A percentile compares a stretch with the other conserved stretches of the same genome.
Conservation (phyloP, 768 basidiomycete species). For the Rhizopogon vulgaris region DNA sequence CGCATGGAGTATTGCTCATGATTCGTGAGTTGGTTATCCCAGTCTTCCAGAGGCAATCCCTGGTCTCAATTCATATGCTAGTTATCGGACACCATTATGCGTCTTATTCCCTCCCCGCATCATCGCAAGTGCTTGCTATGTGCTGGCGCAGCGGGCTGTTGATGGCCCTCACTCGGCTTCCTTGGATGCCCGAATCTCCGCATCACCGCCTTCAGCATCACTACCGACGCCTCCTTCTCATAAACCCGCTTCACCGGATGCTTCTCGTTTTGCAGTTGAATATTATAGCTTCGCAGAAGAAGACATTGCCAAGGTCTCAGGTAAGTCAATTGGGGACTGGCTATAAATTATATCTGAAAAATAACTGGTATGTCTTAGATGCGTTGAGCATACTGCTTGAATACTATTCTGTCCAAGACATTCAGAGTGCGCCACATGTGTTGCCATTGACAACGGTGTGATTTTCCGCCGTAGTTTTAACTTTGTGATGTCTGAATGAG, state of each 20-base stretch:
- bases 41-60: neutral
- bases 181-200: slow-evolving; percentile 68
- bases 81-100: slow-evolving; percentile 77
- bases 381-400: slow-evolving; percentile 61
- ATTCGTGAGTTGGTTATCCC: slow-evolving; percentile 53
- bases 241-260: slow-evolving; percentile 66
- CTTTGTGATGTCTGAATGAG: slow-evolving; percentile 5
- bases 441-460: slow-evolving; percentile 44
- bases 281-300: slow-evolving; percentile 56
- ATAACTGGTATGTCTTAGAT: slow-evolving; percentile 34
- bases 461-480: slow-evolving; percentile 8
- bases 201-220: slow-evolving; percentile 65
- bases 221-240: slow-evolving; percentile 79
- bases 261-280: slow-evolving; percentile 60
- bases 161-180: slow-evolving; percentile 73
- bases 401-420: slow-evolving; percentile 65
- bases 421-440: slow-evolving; percentile 44
- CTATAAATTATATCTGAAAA: neutral
- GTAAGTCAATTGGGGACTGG: slow-evolving; percentile 30
- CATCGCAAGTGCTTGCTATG: slow-evolving; percentile 71
- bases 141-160: slow-evolving; percentile 65
- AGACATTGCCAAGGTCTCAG: slow-evolving; percentile 55
- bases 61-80: slow-evolving; percentile 22
- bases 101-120: slow-evolving; percentile 62
- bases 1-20: slow-evolving; percentile 83